Base-by-base conservation (phyloP, 768 basidiomycete species). In the Phlebiopsis gigantea region DNA sequence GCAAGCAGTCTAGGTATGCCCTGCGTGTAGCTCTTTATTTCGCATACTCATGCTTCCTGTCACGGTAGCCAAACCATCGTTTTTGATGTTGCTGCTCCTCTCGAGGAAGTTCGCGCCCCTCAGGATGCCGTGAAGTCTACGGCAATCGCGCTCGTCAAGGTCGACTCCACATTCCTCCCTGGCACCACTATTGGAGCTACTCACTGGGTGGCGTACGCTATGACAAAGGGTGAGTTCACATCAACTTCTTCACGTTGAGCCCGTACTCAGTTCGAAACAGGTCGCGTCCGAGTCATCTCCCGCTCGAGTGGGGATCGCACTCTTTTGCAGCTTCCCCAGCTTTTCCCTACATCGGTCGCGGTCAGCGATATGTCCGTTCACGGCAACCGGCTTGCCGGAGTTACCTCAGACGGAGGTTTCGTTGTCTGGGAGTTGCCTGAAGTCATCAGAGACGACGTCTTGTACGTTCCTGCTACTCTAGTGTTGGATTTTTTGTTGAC, bases 131-230 rank as follows among this genome's bases (percentile, higher is more conserved):
- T 91, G 64, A 90, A 90, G 67, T 89, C 89, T n/a, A 93, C 91
- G 0, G 90, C 91, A 2, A 93, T 93, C 53, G 91, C 91, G 15
- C 78, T 93, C 47, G 89, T 93, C 66, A 88, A 85, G 71, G 90
- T 93, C 61, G 91, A 93, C 58, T 75, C 90, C 17, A 80, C 86
- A 24, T 93, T 93, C 73, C 74, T 92, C 56, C 88, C 88, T 45
- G 91, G 91, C 15, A 87, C 88, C 12, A 93, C 91, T 29, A 93
- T 93, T 54, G 91, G 91, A 9, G 91, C 91, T 14, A 92, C 91
- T 4, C 88, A 90, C 66, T 93, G 91, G 89, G 91, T 93, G 57
- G 91, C 91, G 15, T 93, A 93, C 65, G 91, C 90, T 24, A 93
- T 93, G 91, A 92, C 88, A 4, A 83, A 87, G 74, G 89, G 87